phyloP scores from a whole-genome alignment of 148 eudicot genomes.

The Vaccinium darrowii region DNA sequence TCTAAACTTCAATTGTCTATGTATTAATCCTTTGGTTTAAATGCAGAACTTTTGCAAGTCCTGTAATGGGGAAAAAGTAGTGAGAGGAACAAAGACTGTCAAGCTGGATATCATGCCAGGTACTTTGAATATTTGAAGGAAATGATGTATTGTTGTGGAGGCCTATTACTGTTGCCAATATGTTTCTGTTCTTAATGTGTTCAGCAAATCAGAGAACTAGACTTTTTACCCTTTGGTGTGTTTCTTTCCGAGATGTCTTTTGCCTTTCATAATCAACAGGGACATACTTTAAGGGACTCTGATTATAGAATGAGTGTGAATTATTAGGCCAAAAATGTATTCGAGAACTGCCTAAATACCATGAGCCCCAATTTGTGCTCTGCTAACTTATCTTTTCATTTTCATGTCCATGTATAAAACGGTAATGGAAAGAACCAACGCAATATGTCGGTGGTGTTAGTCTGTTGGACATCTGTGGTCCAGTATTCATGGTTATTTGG shows the following conservation, averaged over 20 bases:
- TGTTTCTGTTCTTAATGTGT: not conserved
- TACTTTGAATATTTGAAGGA: slow-evolving; percentile 11
- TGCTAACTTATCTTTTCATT: not conserved
- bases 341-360: not conserved
- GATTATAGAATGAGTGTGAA: not conserved
- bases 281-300: not conserved
- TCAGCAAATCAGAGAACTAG: not conserved
- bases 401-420: not conserved
- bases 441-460: not conserved
- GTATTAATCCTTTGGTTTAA: slow-evolving; percentile 8
- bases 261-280: not conserved
- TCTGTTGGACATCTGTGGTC: not conserved
- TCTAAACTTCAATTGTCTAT: not conserved
- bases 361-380: not conserved
- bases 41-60: slow-evolving; percentile 47
- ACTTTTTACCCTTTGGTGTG: not conserved
- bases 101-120: slow-evolving; percentile 57
- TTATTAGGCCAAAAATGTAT: not conserved
- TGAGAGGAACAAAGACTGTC: slow-evolving; percentile 42
- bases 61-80: slow-evolving; percentile 39
- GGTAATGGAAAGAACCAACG: not conserved
- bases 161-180: not conserved
- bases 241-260: not conserved
- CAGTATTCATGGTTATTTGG: not conserved
- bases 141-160: not conserved